A percentile compares a stretch with the other conserved stretches of the same genome.
phyloP scores from a whole-genome alignment of 2,329 filamentous ascomycete species.

The Fusarium goolgardi region DNA sequence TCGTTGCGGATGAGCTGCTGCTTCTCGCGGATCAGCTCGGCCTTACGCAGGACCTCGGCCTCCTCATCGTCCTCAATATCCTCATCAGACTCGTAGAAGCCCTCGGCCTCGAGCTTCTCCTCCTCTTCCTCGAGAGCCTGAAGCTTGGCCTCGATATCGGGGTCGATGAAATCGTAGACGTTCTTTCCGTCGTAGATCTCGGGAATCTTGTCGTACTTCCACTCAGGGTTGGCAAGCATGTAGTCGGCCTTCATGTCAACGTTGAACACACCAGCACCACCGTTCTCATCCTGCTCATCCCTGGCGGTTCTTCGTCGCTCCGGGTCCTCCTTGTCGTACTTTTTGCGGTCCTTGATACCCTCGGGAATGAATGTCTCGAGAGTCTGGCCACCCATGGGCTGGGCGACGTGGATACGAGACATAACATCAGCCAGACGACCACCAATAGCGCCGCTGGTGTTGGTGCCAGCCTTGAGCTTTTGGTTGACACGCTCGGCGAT shows the following conservation, averaged over 20 bases:
- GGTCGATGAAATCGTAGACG: conserved; percentile 96
- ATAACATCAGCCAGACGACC: conserved; percentile 90
- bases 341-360: conserved; percentile 80
- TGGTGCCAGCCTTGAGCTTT: conserved; percentile 93
- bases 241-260: conserved; percentile 92
- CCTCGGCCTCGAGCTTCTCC: conserved; percentile 88
- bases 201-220: conserved; percentile 96
- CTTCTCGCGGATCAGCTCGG: conserved; percentile 95
- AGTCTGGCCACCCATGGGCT: conserved; percentile 82
- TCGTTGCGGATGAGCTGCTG: conserved; percentile 92
- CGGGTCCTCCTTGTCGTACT: conserved; percentile 92
- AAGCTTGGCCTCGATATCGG: conserved; percentile 94
- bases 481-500: conserved; percentile 93
- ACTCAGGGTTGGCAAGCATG: conserved; percentile 85
- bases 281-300: conserved; percentile 91
- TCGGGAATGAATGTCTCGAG: conserved; percentile 91
- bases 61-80: conserved; percentile 89
- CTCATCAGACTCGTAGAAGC: conserved; percentile 89
- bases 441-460: conserved; percentile 78
- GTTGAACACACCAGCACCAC: conserved; percentile 95
- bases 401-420: conserved; percentile 95
- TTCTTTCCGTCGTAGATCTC: conserved; percentile 97
- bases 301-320: conserved; percentile 82
- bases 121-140: conserved; percentile 94
- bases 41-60: conserved; percentile 88